A percentile compares a stretch with the other conserved stretches of the same genome.
These are phyloP conservation scores for Talaromyces ruber DNA, from an alignment of 495 filamentous ascomycete genomes.

Conservation along the genomic window DNA sequence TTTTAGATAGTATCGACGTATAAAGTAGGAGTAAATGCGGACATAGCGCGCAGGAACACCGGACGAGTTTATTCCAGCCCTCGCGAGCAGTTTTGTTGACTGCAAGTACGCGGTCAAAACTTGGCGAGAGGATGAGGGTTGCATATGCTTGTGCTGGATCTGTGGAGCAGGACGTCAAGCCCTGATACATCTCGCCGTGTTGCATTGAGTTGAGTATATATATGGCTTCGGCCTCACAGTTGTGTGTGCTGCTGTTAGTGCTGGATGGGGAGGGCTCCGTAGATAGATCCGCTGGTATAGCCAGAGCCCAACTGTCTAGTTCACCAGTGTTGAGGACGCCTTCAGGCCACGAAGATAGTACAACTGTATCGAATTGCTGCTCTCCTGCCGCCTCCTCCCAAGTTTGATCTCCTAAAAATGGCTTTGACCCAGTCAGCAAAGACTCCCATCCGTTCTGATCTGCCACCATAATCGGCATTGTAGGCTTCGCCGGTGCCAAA, in stretches of 20 bases:
- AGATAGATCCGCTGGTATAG: background rate
- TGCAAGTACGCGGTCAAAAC: background rate
- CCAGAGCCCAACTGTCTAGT: background rate
- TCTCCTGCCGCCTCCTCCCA: background rate
- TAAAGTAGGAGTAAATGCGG: background rate
- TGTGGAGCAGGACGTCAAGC: background rate
- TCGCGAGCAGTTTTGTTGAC: background rate
- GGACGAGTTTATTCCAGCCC: background rate
- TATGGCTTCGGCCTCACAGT: background rate
- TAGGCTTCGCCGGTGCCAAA: background rate
- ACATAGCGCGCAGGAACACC: background rate
- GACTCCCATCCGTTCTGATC: background rate
- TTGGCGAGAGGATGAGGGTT: background rate
- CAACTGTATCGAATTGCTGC: background rate
- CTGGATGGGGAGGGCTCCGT: background rate
- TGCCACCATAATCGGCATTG: background rate
- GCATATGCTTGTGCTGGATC: background rate
- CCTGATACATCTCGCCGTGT: background rate
- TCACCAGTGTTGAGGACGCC: background rate
- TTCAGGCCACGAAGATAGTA: background rate
- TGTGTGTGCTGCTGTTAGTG: background rate
- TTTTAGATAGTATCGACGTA: background rate
- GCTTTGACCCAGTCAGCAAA: background rate
- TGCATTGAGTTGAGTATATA: conserved; percentile 3
- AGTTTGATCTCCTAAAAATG: background rate